Evolutionary conservation across 345 rosid genomes (phyloP).

Genomic region (Physaria fendleri): DNA sequence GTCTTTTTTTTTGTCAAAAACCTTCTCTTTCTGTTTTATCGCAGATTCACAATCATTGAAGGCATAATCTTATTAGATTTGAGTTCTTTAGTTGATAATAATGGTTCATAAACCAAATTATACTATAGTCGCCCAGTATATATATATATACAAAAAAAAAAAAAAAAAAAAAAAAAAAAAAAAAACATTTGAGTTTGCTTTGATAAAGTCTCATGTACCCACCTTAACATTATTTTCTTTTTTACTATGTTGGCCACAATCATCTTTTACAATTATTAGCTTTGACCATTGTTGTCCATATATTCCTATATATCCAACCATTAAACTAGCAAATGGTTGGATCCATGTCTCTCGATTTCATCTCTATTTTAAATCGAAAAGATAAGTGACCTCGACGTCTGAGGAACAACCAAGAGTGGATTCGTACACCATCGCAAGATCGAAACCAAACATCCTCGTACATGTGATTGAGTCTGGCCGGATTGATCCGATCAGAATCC

Average conservation of each 20-base stretch:
- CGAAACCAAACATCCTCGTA: no score
- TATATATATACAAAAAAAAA: no score
- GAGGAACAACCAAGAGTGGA: no score
- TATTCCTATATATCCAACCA: background rate
- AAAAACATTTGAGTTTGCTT: constrained; percentile 14
- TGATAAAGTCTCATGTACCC: constrained; percentile 16
- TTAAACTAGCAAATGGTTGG: background rate
- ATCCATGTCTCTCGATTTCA: constrained; percentile 9
- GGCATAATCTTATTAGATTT: background rate
- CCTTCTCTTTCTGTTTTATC: background rate
- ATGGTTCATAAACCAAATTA: no score
- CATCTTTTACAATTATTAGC: constrained; percentile 21
- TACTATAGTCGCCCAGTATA: no score
- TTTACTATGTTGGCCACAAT: constrained; percentile 20
- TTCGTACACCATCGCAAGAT: no score
- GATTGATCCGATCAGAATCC: no score
- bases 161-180: background rate
- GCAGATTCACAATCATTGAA: no score
- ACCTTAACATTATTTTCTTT: constrained; percentile 7
- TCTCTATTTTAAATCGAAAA: no score
- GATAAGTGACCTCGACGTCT: no score
- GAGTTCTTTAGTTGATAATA: background rate
- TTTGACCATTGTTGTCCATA: constrained; percentile 29
- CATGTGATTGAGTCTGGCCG: no score
- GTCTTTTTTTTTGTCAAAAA: background rate